Percentiles rank a stretch among this genome's conserved stretches.
Evolutionary conservation across 2,329 filamentous ascomycete genomes (phyloP).

Genomic region (Penicillium sclerotiorum): DNA sequence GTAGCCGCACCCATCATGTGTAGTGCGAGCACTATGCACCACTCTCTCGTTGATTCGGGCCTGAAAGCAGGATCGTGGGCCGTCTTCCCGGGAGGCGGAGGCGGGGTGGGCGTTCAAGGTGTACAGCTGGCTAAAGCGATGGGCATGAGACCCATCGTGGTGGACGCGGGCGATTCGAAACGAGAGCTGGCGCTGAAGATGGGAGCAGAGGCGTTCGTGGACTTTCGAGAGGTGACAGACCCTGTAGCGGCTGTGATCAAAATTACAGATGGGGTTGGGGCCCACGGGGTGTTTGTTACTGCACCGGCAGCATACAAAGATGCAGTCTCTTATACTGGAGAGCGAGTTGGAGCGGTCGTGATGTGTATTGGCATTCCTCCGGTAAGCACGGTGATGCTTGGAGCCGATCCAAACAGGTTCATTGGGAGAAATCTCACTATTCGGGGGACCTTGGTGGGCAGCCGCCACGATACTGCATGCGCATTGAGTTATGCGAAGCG

Average conservation of each 20-base stretch:
- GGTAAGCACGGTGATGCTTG: constrained; percentile 22
- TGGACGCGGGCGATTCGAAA: constrained; percentile 56
- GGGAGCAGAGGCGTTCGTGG: constrained; percentile 60
- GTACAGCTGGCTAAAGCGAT: constrained; percentile 59
- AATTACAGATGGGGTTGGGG: constrained; percentile 51
- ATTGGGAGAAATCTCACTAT: constrained; percentile 30
- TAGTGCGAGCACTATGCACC: constrained; percentile 60
- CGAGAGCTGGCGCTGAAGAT: constrained; percentile 50
- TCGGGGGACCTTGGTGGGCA: constrained; percentile 34
- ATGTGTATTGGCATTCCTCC: constrained; percentile 54
- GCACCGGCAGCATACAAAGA: constrained; percentile 45
- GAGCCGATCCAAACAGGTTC: constrained; percentile 29
- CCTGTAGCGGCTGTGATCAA: constrained; percentile 47
- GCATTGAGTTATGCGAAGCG: constrained; percentile 50
- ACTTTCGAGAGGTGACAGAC: constrained; percentile 50
- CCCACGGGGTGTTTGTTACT: constrained; percentile 49
- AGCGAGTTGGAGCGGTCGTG: constrained; percentile 52
- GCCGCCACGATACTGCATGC: constrained; percentile 36
- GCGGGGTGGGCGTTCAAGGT: constrained; percentile 61
- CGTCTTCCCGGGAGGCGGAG: constrained; percentile 46
- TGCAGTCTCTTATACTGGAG: constrained; percentile 42
- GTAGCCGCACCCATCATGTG: constrained; percentile 65
- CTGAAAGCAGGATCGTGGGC: constrained; percentile 58
- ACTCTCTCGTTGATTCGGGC: constrained; percentile 55
- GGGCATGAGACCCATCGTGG: constrained; percentile 59